Conservation (phyloP, 1,284 basidiomycete genomes). For the Pseudozyma tsukubaensis region DNA sequence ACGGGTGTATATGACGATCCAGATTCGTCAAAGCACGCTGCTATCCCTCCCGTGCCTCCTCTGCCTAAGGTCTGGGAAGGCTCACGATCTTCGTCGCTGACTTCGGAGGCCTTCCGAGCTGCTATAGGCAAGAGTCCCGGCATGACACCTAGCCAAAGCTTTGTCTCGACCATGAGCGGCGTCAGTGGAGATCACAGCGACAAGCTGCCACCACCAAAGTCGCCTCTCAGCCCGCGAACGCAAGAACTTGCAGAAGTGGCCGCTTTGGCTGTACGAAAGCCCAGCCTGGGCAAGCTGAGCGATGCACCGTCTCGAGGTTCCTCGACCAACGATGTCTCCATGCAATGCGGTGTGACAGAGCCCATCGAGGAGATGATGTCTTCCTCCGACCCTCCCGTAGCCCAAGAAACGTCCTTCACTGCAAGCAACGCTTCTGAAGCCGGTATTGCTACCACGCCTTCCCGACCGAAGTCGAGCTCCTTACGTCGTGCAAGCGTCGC, state of each 20-base stretch:
- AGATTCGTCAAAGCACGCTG: conserved; percentile 23
- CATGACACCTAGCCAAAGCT: conserved; percentile 32
- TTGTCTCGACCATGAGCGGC: conserved; percentile 34
- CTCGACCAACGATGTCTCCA: conserved; percentile 31
- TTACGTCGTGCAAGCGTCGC: conserved; percentile 37
- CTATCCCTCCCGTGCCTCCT: conserved; percentile 93
- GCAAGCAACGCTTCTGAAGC: conserved; percentile 6
- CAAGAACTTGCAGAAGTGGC: conserved; percentile 47
- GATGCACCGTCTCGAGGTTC: conserved; percentile 26
- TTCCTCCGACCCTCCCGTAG: conserved; percentile 7
- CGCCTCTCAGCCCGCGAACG: conserved; percentile 43
- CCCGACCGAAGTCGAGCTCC: conserved; percentile 25
- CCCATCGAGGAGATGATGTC: conserved; percentile 32
- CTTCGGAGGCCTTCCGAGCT: conserved; percentile 36
- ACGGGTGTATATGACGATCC: conserved; percentile 23
- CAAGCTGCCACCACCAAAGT: conserved; percentile 36
- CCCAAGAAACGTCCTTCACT: conserved; percentile 1
- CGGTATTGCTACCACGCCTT: not conserved
- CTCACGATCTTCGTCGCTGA: conserved; percentile 75
- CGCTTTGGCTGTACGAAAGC: conserved; percentile 38
- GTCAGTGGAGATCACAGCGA: conserved; percentile 31
- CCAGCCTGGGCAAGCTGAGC: conserved; percentile 19
- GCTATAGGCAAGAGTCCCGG: conserved; percentile 28
- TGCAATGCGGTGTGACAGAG: conserved; percentile 20
- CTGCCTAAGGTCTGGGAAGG: conserved; percentile 88